phyloP scores from a whole-genome alignment of 2,329 filamentous ascomycete species.

The Cladosporium velox region DNA sequence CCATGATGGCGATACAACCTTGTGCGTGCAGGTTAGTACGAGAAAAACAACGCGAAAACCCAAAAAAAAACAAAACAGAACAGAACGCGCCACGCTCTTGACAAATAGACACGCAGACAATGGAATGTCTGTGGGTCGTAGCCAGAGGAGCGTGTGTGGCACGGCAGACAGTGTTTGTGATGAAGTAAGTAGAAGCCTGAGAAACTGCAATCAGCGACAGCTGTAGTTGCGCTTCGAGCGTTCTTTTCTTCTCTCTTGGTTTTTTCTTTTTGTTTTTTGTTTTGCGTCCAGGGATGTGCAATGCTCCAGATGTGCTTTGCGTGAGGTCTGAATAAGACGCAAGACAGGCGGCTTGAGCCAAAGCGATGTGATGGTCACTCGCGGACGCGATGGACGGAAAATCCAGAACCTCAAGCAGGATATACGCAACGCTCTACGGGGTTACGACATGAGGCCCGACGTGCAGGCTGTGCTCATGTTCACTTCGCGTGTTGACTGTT shows the following conservation, averaged over 20 bases:
- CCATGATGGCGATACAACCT: constrained; percentile 5
- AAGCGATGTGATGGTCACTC: not conserved
- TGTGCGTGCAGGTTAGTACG: not conserved
- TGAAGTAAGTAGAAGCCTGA: not conserved
- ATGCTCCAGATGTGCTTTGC: not conserved
- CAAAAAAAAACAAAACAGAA: constrained; percentile 11
- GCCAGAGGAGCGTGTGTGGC: not conserved
- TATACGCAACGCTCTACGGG: constrained; percentile 12
- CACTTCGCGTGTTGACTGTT: constrained; percentile 12
- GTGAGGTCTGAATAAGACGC: not conserved
- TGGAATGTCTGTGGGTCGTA: not conserved
- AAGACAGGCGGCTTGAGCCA: not conserved
- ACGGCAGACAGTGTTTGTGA: not conserved
- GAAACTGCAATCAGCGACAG: not conserved
- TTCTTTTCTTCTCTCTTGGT: not conserved
- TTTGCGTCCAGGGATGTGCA: constrained; percentile 8
- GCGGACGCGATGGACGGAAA: constrained; percentile 3
- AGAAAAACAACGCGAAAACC: constrained; percentile 16
- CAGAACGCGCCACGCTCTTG: not conserved
- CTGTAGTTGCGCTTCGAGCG: not conserved
- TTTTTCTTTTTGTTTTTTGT: not conserved
- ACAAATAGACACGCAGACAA: not conserved
- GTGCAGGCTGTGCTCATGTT: constrained; percentile 12
- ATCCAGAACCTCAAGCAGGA: constrained; percentile 6
- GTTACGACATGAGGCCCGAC: constrained; percentile 4